phyloP scores from a whole-genome alignment of 148 eudicot genomes.

The Cornus kousa region DNA sequence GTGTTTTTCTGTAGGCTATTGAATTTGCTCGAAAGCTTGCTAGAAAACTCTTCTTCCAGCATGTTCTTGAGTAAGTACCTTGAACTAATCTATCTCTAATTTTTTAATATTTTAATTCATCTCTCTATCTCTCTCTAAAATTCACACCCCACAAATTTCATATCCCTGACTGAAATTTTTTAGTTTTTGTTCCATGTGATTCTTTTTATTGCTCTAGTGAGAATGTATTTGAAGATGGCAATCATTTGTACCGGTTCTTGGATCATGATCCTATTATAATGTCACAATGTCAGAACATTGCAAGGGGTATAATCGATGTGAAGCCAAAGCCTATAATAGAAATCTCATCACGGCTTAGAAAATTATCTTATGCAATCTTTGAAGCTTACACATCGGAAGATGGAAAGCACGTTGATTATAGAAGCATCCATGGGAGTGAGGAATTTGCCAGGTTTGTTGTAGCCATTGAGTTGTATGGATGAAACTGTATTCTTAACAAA shows the following conservation, averaged over 20 bases:
- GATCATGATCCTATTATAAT: slow-evolving; percentile 49
- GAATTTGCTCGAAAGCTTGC: slow-evolving; percentile 57
- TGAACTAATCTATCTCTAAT: neutral
- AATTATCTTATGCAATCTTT: slow-evolving; percentile 40
- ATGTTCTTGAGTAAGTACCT: slow-evolving; percentile 42
- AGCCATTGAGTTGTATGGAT: neutral
- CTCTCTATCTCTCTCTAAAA: neutral
- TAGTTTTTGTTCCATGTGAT: slow-evolving; percentile 1
- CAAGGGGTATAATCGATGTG: slow-evolving; percentile 44
- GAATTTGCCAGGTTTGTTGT: slow-evolving; percentile 51
- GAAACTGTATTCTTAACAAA: neutral
- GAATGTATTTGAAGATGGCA: slow-evolving; percentile 52
- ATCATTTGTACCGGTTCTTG: slow-evolving; percentile 45
- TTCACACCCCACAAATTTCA: neutral
- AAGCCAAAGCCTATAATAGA: slow-evolving; percentile 49
- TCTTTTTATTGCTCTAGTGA: slow-evolving; percentile 27
- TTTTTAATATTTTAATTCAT: neutral
- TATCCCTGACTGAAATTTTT: neutral
- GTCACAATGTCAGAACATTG: slow-evolving; percentile 45
- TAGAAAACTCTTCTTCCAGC: slow-evolving; percentile 43
- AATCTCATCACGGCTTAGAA: slow-evolving; percentile 45
- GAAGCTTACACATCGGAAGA: slow-evolving; percentile 53
- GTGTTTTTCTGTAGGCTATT: slow-evolving; percentile 36
- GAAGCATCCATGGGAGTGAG: slow-evolving; percentile 60
- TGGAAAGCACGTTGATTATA: slow-evolving; percentile 55